Conservation (phyloP, 2,329 filamentous ascomycete species). For the Pseudogymnoascus sp. region DNA sequence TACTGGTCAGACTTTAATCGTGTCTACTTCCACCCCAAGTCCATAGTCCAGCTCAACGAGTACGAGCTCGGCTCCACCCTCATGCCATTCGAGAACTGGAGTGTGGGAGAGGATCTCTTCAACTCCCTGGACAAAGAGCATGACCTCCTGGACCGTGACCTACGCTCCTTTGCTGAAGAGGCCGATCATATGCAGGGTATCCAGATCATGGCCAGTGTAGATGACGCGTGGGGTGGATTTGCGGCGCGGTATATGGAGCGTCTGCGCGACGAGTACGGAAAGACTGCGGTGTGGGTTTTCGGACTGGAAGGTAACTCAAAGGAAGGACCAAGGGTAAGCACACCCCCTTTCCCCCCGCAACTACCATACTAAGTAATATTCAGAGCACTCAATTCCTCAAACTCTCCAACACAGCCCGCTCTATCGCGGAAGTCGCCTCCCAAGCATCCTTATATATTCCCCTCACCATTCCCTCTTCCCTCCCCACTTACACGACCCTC, state of each 20-base stretch:
- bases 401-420: slow-evolving; percentile 66
- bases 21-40: slow-evolving; percentile 85
- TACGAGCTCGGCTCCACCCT: slow-evolving; percentile 75
- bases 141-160: slow-evolving; percentile 83
- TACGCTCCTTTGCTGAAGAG: slow-evolving; percentile 83
- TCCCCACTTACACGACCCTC: slow-evolving; percentile 53
- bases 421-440: slow-evolving; percentile 59
- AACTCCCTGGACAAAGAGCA: slow-evolving; percentile 66
- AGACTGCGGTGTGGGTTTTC: slow-evolving; percentile 81
- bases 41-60: slow-evolving; percentile 78
- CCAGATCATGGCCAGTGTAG: slow-evolving; percentile 64
- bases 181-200: slow-evolving; percentile 87
- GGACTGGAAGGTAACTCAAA: slow-evolving; percentile 60
- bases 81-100: slow-evolving; percentile 75
- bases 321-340: slow-evolving; percentile 46
- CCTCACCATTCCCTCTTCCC: slow-evolving; percentile 53
- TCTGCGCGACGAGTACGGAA: slow-evolving; percentile 84
- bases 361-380: neutral
- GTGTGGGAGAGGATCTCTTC: slow-evolving; percentile 69
- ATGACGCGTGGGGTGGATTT: slow-evolving; percentile 80
- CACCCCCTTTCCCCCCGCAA: neutral
- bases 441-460: slow-evolving; percentile 75
- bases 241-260: slow-evolving; percentile 65
- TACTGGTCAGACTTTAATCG: slow-evolving; percentile 97
- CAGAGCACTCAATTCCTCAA: slow-evolving; percentile 58